Evolutionary conservation across 768 basidiomycete species (phyloP).

Genomic region (Boletus sensibilis): DNA sequence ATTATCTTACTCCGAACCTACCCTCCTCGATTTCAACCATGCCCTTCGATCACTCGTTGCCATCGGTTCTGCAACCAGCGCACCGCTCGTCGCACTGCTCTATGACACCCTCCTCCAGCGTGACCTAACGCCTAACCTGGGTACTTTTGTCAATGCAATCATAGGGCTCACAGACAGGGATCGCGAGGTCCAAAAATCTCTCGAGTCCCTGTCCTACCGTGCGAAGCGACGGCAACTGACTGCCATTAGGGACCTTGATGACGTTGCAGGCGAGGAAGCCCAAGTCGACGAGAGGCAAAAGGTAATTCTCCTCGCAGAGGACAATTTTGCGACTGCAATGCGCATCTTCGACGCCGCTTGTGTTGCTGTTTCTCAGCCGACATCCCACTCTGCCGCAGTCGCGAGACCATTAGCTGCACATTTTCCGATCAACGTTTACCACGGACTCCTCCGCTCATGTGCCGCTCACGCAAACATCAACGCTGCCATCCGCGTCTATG

Average conservation of each 20-base stretch:
- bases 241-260: conserved; percentile 1
- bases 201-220: conserved; percentile 44
- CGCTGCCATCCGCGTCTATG: conserved; percentile 63
- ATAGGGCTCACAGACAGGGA: conserved; percentile 64
- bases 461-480: conserved; percentile 55
- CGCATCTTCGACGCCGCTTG: conserved; percentile 66
- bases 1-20: conserved; percentile 30
- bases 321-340: conserved; percentile 70
- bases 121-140: conserved; percentile 57
- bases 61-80: conserved; percentile 44
- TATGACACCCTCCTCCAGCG: conserved; percentile 71
- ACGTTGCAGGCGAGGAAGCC: conserved; percentile 12
- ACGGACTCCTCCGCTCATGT: conserved; percentile 59
- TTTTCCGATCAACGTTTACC: conserved; percentile 45
- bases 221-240: conserved; percentile 33
- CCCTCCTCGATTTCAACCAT: conserved; percentile 57
- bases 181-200: conserved; percentile 52
- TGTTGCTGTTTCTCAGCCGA: conserved; percentile 25
- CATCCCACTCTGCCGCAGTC: conserved; percentile 10
- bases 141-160: conserved; percentile 65
- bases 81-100: conserved; percentile 56
- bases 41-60: conserved; percentile 48
- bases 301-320: conserved; percentile 52
- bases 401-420: conserved; percentile 7
- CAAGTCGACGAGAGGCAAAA: conserved; percentile 36